Evolutionary conservation across 495 filamentous ascomycete species (phyloP), one percentile per base, ranked within the genome.

Genomic region (Penicillium desertorum): DNA sequence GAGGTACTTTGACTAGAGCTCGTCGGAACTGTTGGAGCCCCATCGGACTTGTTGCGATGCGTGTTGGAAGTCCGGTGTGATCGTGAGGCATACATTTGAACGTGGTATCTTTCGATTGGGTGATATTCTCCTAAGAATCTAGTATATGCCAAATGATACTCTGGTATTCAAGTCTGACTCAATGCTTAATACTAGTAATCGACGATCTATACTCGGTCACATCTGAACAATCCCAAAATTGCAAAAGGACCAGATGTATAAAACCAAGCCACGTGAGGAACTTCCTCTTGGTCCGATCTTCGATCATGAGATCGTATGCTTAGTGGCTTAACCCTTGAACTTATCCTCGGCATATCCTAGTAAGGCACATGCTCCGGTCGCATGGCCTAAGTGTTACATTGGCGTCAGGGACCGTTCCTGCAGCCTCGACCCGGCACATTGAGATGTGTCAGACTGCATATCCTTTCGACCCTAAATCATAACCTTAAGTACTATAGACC

Each of bases 341-440:
- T 16, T 12, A 12, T 23, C 5, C 11, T 44, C 9, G 41, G 4
- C 16, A 23, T 20, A 10, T 11, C 1, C 10, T 5, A 32, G n/a
- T 17, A 51, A 47, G 58, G 60, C 62, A 68, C 62, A 62, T 63
- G 62, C 48, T 30, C 52, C 42, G 56, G 57, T 59, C 65, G 62
- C 65, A 65, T 68, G 65, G 65, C 10, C 17, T 43, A 14, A 42
- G 45, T 60, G 63, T 66, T 62, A 66, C 65, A 63, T 63, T 57
- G 54, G 44, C 39, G 5, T 16, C 32, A 39, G 29, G 54, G 39
- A 49, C 58, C 57, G 58, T 66, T 62, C 63, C 63, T 66, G 62
- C 55, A 65, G 55, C 29, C 39, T 20, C 9, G 7, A 30, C n/a
- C 29, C 41, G 12, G 39, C 20, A 36, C 25, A 43, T 52, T 52